Evolutionary conservation across 169 alveolate species (phyloP).

Genomic region (Cryptosporidium parvum): DNA sequence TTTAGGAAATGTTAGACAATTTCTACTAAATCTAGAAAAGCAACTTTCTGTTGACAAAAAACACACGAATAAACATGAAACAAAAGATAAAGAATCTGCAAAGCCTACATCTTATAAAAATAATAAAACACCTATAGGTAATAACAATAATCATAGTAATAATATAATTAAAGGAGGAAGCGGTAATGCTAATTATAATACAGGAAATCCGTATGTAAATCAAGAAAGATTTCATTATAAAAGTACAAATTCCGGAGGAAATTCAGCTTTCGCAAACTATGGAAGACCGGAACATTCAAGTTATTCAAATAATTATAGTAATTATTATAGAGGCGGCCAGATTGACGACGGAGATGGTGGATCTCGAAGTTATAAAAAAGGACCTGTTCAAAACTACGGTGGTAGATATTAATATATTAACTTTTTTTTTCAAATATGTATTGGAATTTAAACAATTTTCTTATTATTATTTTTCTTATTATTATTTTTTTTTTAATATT

Average conservation of each 20-base stretch:
- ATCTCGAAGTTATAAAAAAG: background rate
- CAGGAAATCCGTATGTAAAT: background rate
- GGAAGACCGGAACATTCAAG: constrained; percentile 2
- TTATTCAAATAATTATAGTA: background rate
- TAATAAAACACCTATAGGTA: background rate
- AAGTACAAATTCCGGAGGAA: background rate
- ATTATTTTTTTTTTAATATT: too few relatives aligned
- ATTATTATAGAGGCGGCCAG: background rate
- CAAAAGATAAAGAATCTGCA: background rate
- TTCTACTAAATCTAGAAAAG: background rate
- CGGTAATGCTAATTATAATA: background rate
- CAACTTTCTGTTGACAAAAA: background rate
- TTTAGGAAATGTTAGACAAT: constrained; percentile 40
- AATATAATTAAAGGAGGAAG: background rate
- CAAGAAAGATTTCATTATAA: background rate
- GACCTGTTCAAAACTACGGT: background rate
- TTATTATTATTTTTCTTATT: too few relatives aligned
- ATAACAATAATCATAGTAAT: background rate
- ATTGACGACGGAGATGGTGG: background rate
- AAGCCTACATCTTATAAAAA: background rate
- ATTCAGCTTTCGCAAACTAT: background rate
- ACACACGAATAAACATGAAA: background rate
- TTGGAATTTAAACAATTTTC: background rate
- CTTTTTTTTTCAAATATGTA: too few relatives aligned
- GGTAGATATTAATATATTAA: background rate